Conservation (phyloP, 805 yeast species). For the Saccharomycopsis capsularis region DNA sequence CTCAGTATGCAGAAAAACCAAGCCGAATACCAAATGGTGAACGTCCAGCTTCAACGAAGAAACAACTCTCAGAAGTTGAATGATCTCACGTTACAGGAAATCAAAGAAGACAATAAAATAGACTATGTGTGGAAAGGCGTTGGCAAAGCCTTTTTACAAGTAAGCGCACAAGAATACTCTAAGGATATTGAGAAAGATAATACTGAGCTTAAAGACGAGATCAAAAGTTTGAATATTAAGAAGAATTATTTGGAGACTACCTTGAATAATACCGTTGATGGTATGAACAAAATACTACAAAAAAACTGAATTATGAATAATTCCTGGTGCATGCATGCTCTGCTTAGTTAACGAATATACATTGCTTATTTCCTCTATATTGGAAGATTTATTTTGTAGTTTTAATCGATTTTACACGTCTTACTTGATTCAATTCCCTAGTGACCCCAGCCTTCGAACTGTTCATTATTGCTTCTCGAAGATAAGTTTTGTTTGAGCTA, state of each 20-base stretch:
- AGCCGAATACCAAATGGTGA: constrained; percentile 21
- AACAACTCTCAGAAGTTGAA: constrained; percentile 17
- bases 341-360: too few relatives aligned
- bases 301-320: background rate
- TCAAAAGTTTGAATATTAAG: constrained; percentile 18
- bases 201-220: constrained; percentile 16
- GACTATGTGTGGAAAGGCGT: constrained; percentile 21
- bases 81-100: constrained; percentile 16
- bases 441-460: too few relatives aligned
- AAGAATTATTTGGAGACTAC: constrained; percentile 21
- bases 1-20: constrained; percentile 17
- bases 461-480: too few relatives aligned
- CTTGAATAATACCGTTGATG: constrained; percentile 19
- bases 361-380: too few relatives aligned
- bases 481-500: too few relatives aligned
- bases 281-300: constrained; percentile 19
- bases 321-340: too few relatives aligned
- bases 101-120: background rate
- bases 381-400: too few relatives aligned
- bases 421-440: too few relatives aligned
- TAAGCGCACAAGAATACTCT: constrained; percentile 4
- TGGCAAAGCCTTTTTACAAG: constrained; percentile 20
- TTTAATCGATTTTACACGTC: too few relatives aligned
- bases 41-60: constrained; percentile 17
- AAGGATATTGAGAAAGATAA: constrained; percentile 15